Conservation (phyloP, 306 rosid genomes). For the Lithocarpus polystachyus region DNA sequence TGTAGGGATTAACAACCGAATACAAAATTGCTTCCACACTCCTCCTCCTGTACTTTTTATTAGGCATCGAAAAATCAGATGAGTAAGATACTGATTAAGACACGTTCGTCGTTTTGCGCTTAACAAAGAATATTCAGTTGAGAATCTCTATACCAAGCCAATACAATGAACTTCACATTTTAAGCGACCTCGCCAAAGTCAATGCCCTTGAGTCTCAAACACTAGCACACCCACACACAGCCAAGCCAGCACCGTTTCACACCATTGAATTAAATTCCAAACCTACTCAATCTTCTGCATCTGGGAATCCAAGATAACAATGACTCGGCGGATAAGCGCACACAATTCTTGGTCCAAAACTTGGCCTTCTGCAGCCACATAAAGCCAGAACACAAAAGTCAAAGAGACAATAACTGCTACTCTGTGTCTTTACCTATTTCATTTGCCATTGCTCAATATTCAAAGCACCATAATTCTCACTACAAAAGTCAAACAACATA, state of each 20-base stretch:
- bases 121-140: neutral
- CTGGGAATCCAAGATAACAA: neutral
- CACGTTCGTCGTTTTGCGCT: neutral
- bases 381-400: conserved; percentile 9
- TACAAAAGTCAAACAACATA: neutral
- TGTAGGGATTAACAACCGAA: too few species aligned
- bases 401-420: neutral
- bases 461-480: neutral
- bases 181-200: too few species aligned
- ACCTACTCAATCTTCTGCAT: neutral
- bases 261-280: conserved; percentile 5
- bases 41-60: too few species aligned
- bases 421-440: neutral
- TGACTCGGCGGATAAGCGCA: conserved; percentile 10
- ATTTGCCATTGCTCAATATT: neutral
- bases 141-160: conserved; percentile 6
- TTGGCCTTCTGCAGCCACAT: conserved; percentile 18
- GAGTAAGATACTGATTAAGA: neutral
- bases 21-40: too few species aligned
- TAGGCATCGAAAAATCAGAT: neutral
- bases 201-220: neutral
- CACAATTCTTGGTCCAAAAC: neutral
- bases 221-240: neutral
- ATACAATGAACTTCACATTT: neutral
- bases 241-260: neutral